Evolutionary conservation across 2,329 filamentous ascomycete genomes (phyloP).

Genomic region (Cryphonectria naterciae): DNA sequence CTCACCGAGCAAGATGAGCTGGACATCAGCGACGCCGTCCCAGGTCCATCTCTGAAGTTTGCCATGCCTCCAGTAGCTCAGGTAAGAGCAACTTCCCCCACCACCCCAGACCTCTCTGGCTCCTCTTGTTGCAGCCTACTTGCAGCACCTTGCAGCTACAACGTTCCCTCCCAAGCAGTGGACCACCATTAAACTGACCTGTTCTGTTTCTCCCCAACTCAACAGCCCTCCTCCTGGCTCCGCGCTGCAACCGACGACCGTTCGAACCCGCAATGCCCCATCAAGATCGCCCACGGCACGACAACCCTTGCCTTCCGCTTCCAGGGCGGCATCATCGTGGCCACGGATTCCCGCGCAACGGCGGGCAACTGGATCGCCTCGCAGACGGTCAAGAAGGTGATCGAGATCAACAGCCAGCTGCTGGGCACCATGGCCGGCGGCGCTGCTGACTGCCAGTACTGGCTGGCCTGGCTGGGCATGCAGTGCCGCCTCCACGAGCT

Average conservation of each 20-base stretch:
- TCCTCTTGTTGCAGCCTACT: neutral
- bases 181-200: conserved; percentile 4
- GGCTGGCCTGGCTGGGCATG: conserved; percentile 98
- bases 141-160: neutral
- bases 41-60: conserved; percentile 88
- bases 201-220: neutral
- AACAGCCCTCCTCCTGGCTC: conserved; percentile 87
- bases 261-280: conserved; percentile 93
- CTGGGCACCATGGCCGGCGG: conserved; percentile 98
- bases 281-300: conserved; percentile 99
- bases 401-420: conserved; percentile 94
- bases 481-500: conserved; percentile 99
- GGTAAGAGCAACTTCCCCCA: conserved; percentile 55
- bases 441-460: conserved; percentile 99
- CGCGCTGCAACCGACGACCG: conserved; percentile 97
- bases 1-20: conserved; percentile 74
- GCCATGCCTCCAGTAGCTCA: conserved; percentile 91
- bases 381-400: conserved; percentile 99
- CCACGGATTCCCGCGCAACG: conserved; percentile 95
- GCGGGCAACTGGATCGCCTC: conserved; percentile 99
- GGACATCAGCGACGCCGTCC: conserved; percentile 70
- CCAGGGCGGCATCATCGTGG: conserved; percentile 97
- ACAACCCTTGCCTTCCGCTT: conserved; percentile 98
- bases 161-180: conserved; percentile 22
- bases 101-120: neutral